phyloP scores from a whole-genome alignment of 202 grass and related monocot genomes.

The Saccharum hybrid region DNA sequence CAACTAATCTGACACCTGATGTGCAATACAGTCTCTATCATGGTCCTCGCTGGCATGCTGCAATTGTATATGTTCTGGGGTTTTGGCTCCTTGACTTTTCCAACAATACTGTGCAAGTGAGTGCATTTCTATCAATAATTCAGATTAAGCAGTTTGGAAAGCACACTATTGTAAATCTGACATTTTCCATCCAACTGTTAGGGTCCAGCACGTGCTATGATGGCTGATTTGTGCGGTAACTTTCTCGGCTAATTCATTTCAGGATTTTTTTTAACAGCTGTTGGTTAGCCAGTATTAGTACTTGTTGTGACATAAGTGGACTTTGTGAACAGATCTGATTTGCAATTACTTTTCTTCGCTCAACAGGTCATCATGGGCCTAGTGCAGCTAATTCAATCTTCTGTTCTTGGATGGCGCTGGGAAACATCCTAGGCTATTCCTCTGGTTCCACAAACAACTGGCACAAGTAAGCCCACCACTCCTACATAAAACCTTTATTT shows the following conservation, averaged over 20 bases:
- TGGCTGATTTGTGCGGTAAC: slow-evolving; percentile 89
- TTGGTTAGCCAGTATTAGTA: not conserved
- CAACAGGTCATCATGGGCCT: slow-evolving; percentile 60
- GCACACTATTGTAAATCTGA: not conserved
- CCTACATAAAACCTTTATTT: not conserved
- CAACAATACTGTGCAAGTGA: slow-evolving; percentile 89
- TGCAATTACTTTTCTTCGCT: not conserved
- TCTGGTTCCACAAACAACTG: slow-evolving; percentile 81
- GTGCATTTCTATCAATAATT: slow-evolving; percentile 1
- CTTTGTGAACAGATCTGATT: slow-evolving; percentile 26
- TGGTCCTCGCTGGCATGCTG: slow-evolving; percentile 88
- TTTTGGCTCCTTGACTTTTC: slow-evolving; percentile 95
- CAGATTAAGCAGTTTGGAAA: not conserved
- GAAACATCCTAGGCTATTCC: slow-evolving; percentile 93
- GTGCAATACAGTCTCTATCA: slow-evolving; percentile 61
- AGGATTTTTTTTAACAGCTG: not conserved
- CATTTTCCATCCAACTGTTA: slow-evolving; percentile 35
- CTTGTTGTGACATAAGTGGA: slow-evolving; percentile 13
- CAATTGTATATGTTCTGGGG: slow-evolving; percentile 81
- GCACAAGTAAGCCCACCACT: slow-evolving; percentile 65
- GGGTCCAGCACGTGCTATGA: slow-evolving; percentile 88
- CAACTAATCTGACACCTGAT: slow-evolving; percentile 29
- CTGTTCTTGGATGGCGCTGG: slow-evolving; percentile 89
- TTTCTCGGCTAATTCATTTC: slow-evolving; percentile 16
- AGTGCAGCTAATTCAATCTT: slow-evolving; percentile 87